Conservation (phyloP, 1,284 basidiomycete genomes). For the Cryptococcus sp. region DNA sequence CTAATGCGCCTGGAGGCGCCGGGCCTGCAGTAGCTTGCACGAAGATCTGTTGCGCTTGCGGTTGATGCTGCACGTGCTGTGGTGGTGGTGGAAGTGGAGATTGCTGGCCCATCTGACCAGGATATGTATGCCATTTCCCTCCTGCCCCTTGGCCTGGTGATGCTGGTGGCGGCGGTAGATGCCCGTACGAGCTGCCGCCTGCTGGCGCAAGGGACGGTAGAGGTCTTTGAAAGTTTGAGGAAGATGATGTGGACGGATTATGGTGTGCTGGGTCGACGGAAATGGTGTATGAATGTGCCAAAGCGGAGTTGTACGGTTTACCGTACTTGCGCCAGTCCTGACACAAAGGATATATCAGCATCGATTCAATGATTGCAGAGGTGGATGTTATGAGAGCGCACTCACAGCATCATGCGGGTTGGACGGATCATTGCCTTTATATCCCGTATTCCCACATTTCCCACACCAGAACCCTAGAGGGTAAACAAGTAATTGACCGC, state of each 20-base stretch:
- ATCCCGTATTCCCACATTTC: slow-evolving; percentile 53
- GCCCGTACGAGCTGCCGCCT: slow-evolving; percentile 10
- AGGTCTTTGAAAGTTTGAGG: slow-evolving; percentile 46
- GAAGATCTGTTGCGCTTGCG: slow-evolving; percentile 17
- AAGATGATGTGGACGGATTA: slow-evolving; percentile 30
- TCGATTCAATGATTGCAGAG: background rate
- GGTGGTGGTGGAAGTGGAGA: slow-evolving; percentile 21
- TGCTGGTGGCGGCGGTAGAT: slow-evolving; percentile 28
- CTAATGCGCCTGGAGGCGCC: slow-evolving; percentile 36
- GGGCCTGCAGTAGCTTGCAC: slow-evolving; percentile 17
- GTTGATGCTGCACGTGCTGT: slow-evolving; percentile 10
- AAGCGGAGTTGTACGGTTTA: slow-evolving; percentile 44
- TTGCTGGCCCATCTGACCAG: no score
- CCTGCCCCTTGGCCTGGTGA: slow-evolving; percentile 5
- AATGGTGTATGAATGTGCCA: slow-evolving; percentile 41
- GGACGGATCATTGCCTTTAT: slow-evolving; percentile 45
- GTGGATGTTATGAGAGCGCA: background rate
- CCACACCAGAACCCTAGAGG: slow-evolving; percentile 42
- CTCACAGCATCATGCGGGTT: slow-evolving; percentile 42
- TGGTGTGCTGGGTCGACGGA: slow-evolving; percentile 20
- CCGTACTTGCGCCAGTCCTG: slow-evolving; percentile 53
- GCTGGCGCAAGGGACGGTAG: slow-evolving; percentile 24
- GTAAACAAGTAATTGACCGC: slow-evolving; percentile 48
- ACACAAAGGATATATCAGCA: background rate
- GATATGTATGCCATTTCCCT: slow-evolving; percentile 31